Evolutionary conservation across 2,329 filamentous ascomycete genomes (phyloP).

Genomic region (Penicillium hordei): DNA sequence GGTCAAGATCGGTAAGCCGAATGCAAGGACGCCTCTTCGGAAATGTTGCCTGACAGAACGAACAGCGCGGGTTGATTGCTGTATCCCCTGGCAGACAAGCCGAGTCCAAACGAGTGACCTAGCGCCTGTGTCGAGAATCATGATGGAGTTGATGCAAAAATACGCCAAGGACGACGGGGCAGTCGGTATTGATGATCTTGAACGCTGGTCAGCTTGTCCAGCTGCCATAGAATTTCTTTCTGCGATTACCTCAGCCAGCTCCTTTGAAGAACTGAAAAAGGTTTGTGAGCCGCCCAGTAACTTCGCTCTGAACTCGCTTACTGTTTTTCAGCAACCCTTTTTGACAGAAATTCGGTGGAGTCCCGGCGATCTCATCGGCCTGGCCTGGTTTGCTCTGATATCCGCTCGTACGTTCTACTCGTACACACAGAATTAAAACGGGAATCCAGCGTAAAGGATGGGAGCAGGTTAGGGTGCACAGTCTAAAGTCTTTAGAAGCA

Average conservation of each 20-base stretch:
- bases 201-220: conserved; percentile 3
- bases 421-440: too few relatives aligned
- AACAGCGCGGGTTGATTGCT: neutral
- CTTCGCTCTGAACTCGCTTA: too few relatives aligned
- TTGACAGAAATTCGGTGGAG: too few relatives aligned
- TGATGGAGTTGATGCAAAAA: neutral
- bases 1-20: conserved; percentile 26
- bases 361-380: too few relatives aligned
- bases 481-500: too few relatives aligned
- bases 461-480: too few relatives aligned
- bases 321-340: too few relatives aligned
- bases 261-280: conserved; percentile 18
- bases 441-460: too few relatives aligned
- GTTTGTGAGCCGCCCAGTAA: conserved; percentile 1
- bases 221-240: conserved; percentile 15
- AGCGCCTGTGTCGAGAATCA: neutral
- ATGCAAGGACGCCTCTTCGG: neutral
- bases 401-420: too few relatives aligned
- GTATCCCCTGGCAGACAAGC: neutral
- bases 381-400: too few relatives aligned
- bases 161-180: neutral
- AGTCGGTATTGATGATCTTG: neutral
- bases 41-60: neutral
- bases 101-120: neutral
- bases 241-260: conserved; percentile 14